Percentiles rank a stretch among this genome's conserved stretches.
phyloP scores from a whole-genome alignment of 2,329 filamentous ascomycete genomes.

The Daldinia eschscholtzii region DNA sequence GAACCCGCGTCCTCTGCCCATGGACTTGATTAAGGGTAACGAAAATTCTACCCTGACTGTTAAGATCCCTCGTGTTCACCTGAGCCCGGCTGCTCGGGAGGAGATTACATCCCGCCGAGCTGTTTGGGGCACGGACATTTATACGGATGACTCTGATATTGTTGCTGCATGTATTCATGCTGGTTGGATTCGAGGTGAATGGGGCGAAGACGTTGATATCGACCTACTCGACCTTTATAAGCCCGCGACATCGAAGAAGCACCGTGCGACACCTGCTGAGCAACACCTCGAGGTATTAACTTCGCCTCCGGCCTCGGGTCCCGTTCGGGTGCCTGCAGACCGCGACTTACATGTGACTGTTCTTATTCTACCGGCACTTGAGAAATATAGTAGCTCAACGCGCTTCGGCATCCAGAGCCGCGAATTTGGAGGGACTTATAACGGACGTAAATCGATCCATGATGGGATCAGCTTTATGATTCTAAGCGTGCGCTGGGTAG shows the following conservation, averaged over 20 bases:
- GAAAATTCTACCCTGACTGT: constrained; percentile 93
- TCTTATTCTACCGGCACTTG: constrained; percentile 82
- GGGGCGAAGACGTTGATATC: constrained; percentile 81
- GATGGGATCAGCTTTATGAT: constrained; percentile 94
- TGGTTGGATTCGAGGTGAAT: constrained; percentile 92
- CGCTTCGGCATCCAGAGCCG: constrained; percentile 86
- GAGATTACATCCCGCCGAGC: constrained; percentile 85
- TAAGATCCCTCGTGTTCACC: constrained; percentile 83
- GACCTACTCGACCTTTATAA: constrained; percentile 71
- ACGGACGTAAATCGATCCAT: constrained; percentile 65
- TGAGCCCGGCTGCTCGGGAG: constrained; percentile 77
- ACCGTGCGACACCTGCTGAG: constrained; percentile 47
- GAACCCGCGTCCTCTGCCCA: constrained; percentile 79
- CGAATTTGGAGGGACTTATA: constrained; percentile 74
- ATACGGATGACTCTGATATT: constrained; percentile 95
- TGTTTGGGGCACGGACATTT: constrained; percentile 93
- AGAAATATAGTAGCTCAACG: constrained; percentile 80
- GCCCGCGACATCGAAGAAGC: constrained; percentile 54
- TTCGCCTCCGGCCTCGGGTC: constrained; percentile 69
- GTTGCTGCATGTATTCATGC: constrained; percentile 93
- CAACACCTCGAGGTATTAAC: constrained; percentile 60
- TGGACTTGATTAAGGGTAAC: constrained; percentile 76
- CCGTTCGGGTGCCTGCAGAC: constrained; percentile 72
- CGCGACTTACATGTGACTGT: constrained; percentile 90
- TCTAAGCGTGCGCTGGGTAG: constrained; percentile 84